Evolutionary conservation across 2,329 filamentous ascomycete genomes (phyloP).

Genomic region (Aspergillus thermomutatus): DNA sequence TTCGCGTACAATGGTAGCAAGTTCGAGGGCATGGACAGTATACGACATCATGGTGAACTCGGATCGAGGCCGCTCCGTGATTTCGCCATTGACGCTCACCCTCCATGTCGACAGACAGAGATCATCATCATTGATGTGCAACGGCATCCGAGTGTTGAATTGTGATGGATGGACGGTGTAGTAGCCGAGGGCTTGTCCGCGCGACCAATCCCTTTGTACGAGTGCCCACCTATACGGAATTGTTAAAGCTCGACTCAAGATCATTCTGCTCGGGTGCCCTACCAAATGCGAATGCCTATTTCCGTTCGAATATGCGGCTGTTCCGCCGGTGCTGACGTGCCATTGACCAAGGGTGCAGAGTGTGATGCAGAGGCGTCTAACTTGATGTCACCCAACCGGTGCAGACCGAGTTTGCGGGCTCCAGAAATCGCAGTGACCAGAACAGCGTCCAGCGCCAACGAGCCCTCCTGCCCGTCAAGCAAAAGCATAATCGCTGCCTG

Average conservation of each 20-base stretch:
- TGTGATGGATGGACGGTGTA: conserved; percentile 14
- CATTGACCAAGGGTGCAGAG: neutral
- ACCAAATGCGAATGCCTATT: neutral
- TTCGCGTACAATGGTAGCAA: neutral
- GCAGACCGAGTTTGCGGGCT: conserved; percentile 9
- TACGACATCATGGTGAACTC: neutral
- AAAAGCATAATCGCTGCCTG: conserved; percentile 15
- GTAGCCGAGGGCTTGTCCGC: conserved; percentile 15
- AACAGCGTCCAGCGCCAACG: conserved; percentile 8
- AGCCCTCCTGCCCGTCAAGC: conserved; percentile 8
- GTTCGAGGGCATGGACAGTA: neutral
- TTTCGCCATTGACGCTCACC: conserved; percentile 2
- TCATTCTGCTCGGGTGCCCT: neutral
- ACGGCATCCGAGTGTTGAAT: conserved; percentile 14
- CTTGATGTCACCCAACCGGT: conserved; percentile 8
- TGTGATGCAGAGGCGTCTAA: neutral
- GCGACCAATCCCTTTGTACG: conserved; percentile 15
- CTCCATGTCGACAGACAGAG: neutral
- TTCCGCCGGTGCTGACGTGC: neutral
- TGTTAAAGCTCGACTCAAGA: no score
- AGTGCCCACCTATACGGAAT: conserved; percentile 11
- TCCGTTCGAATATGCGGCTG: neutral
- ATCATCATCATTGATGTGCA: conserved; percentile 15
- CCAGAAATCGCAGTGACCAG: conserved; percentile 13
- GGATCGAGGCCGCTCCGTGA: neutral